Base-by-base conservation (phyloP, 352 stramenopile genomes). In the Phytophthora ohioensis region DNA sequence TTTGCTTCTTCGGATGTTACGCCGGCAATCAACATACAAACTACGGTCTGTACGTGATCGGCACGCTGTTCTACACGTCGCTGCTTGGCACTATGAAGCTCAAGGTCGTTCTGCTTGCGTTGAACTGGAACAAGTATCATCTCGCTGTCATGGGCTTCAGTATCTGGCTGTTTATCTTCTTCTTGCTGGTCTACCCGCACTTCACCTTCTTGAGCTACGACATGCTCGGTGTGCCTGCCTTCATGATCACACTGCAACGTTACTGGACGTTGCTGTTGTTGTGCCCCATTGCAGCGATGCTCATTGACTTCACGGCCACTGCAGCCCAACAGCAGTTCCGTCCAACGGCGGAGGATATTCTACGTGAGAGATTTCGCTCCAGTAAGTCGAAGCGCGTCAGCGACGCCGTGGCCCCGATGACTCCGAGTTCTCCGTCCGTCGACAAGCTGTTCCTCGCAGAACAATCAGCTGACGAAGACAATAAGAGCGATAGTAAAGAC, bases 141-240 rank as follows among this genome's bases (percentile, higher is more conserved):
- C 2, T 81, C 13, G 39, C 43, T 4, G 69, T 91, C 21, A 57
- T 94, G 46, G 54, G 38, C 0, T 92, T 94, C 65, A 91, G 82
- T 43, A 55, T 82, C 9, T 51, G 46, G 38, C 76, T 94, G 36
- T 94, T 81, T 57, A 75, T 82, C 57, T 83, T 92, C 60, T 94
- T 94, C 66, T 67, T 92, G 31, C 27, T 80, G 32, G 75, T 87
- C 2, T 92, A 91, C 45, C 86, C 84, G 13, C 69, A 73, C 41
- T 73, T 90, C 54, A 90, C 85, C n/a, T 90, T 90, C 64, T 69
- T 93, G 59, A 84, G 83, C 69, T 87, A 71, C 62, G 85, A 91
- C 64, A 91, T 91, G 85, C 71, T 75, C 35, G 83, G 83, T 0
- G 81, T 93, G 2, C 79, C 85, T 0, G 13, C 42, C 0, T 63